Conservation (phyloP, 2,329 filamentous ascomycete species). For the Epichloe hybrida region DNA sequence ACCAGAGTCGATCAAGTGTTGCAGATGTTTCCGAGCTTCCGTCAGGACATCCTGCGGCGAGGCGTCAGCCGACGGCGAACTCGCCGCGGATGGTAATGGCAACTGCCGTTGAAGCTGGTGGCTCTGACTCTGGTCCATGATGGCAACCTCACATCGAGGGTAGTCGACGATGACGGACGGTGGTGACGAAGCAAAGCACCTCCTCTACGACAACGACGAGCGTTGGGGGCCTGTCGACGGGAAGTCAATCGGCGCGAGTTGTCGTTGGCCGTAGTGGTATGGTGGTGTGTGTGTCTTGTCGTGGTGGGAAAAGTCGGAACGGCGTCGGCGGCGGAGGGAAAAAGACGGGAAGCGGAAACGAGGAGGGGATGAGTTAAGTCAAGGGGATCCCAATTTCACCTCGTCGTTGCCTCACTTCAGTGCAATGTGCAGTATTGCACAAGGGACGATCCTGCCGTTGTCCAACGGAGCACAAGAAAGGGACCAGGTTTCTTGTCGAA, state of each 20-base stretch:
- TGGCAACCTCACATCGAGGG: slow-evolving; percentile 15
- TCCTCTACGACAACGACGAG: slow-evolving; percentile 6
- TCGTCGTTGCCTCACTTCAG: background rate
- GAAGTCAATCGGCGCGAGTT: slow-evolving; percentile 3
- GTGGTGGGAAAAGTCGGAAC: slow-evolving; percentile 3
- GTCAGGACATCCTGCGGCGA: slow-evolving; percentile 30
- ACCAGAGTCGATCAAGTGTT: slow-evolving; percentile 31
- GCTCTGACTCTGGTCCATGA: slow-evolving; percentile 21
- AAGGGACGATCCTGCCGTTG: slow-evolving; percentile 8
- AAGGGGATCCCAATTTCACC: background rate
- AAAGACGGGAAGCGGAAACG: slow-evolving; percentile 8
- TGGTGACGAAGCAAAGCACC: slow-evolving; percentile 5
- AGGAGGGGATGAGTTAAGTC: slow-evolving; percentile 6
- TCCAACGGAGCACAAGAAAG: slow-evolving; percentile 2
- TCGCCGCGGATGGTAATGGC: slow-evolving; percentile 8
- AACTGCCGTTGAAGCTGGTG: slow-evolving; percentile 15
- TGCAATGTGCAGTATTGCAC: background rate
- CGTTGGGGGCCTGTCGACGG: slow-evolving; percentile 1
- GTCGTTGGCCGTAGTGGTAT: slow-evolving; percentile 4
- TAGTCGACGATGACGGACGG: slow-evolving; percentile 8
- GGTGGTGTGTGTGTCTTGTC: slow-evolving; percentile 1
- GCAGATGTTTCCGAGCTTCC: slow-evolving; percentile 31
- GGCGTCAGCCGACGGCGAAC: slow-evolving; percentile 16
- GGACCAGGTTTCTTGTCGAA: slow-evolving; percentile 3
- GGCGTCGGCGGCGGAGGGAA: background rate